Evolutionary conservation across 2,329 filamentous ascomycete genomes (phyloP).

Genomic region (Phialophora macrospora): DNA sequence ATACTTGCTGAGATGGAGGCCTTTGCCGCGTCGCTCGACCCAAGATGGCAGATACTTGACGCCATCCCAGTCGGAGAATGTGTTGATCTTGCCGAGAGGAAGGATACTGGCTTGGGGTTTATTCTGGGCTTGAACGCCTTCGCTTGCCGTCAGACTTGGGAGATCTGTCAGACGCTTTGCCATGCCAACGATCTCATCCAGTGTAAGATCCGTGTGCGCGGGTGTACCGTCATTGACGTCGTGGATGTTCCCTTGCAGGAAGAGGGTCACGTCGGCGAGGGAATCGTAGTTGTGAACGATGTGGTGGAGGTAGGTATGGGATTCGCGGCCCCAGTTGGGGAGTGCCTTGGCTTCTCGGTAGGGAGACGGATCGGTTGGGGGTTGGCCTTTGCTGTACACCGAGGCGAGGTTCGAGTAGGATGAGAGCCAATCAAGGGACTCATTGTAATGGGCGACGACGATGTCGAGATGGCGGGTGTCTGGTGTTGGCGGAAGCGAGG

Average conservation of each 20-base stretch:
- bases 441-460: conserved; percentile 37
- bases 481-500: conserved; percentile 21
- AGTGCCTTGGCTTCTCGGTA: conserved; percentile 28
- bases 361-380: conserved; percentile 5
- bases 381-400: conserved; percentile 35
- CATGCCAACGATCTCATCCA: conserved; percentile 26
- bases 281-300: conserved; percentile 38
- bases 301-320: conserved; percentile 40
- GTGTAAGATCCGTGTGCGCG: conserved; percentile 29
- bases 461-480: conserved; percentile 26
- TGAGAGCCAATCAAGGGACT: conserved; percentile 34
- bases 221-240: conserved; percentile 27
- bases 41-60: conserved; percentile 31
- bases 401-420: conserved; percentile 18
- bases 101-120: conserved; percentile 30
- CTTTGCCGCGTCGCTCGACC: conserved; percentile 30
- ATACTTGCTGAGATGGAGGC: conserved; percentile 16
- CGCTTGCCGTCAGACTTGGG: neutral
- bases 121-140: conserved; percentile 1
- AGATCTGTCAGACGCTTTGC: conserved; percentile 22
- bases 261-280: conserved; percentile 39
- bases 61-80: conserved; percentile 23
- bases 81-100: conserved; percentile 20
- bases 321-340: conserved; percentile 40
- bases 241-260: conserved; percentile 39